Evolutionary conservation across 352 stramenopile species (phyloP).

Genomic region (Phytophthora aleatoria): DNA sequence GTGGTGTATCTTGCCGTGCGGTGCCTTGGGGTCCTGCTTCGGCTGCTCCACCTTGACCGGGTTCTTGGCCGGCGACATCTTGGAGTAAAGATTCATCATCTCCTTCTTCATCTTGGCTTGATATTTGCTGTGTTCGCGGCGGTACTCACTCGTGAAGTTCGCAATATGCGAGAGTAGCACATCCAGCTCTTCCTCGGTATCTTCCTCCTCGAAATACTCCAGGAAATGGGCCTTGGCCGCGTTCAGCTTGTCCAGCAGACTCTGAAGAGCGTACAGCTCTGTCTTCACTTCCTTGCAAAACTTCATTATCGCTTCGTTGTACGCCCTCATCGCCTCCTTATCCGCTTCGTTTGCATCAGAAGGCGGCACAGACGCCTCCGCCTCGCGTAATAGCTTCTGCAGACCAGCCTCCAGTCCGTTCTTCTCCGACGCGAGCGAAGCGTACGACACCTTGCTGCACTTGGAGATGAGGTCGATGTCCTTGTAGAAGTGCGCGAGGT

Average conservation of each 20-base stretch:
- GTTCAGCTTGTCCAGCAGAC: constrained; percentile 58
- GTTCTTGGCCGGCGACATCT: constrained; percentile 39
- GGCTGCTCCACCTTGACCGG: constrained; percentile 33
- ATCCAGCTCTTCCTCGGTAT: constrained; percentile 78
- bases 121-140: constrained; percentile 75
- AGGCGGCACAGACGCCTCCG: constrained; percentile 36
- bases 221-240: constrained; percentile 73
- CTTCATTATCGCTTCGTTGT: constrained; percentile 52
- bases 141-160: constrained; percentile 77
- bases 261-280: constrained; percentile 57
- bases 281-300: constrained; percentile 68
- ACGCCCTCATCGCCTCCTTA: constrained; percentile 37
- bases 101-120: constrained; percentile 53
- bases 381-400: constrained; percentile 59
- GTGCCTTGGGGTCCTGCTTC: constrained; percentile 30
- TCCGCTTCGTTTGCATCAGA: constrained; percentile 31
- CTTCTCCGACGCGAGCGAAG: constrained; percentile 70
- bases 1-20: constrained; percentile 28
- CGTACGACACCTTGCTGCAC: constrained; percentile 76
- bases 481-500: constrained; percentile 76
- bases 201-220: constrained; percentile 86
- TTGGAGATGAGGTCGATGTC: constrained; percentile 78
- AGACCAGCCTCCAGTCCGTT: constrained; percentile 66
- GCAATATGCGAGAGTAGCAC: constrained; percentile 75
- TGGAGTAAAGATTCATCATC: constrained; percentile 38